These are phyloP conservation scores for Mycena pura DNA, from an alignment of 768 basidiomycete genomes.

Conservation along the genomic window DNA sequence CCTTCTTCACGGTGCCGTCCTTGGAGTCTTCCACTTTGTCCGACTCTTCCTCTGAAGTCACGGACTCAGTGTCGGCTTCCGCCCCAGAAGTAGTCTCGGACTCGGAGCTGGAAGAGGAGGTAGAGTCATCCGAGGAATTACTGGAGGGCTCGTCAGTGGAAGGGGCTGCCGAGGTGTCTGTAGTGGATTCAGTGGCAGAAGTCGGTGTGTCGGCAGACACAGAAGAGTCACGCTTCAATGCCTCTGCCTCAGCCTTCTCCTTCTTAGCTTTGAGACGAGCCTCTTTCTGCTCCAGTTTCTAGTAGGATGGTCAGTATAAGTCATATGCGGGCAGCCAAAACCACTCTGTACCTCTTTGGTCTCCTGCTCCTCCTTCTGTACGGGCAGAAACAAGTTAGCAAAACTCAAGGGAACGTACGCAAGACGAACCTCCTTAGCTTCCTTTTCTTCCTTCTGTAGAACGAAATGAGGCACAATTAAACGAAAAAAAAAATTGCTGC, in stretches of 20 bases:
- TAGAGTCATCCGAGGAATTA: too few species aligned
- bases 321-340: neutral
- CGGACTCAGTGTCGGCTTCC: slow-evolving; percentile 77
- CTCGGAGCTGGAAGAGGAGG: slow-evolving; percentile 61
- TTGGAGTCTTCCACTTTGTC: slow-evolving; percentile 44
- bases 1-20: slow-evolving; percentile 50
- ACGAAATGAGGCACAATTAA: slow-evolving; percentile 17
- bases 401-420: neutral
- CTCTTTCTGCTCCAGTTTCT: slow-evolving; percentile 65
- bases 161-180: slow-evolving; percentile 33
- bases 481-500: neutral
- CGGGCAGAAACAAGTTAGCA: slow-evolving; percentile 1
- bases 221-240: slow-evolving; percentile 48
- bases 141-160: slow-evolving; percentile 39
- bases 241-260: slow-evolving; percentile 45
- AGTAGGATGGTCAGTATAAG: slow-evolving; percentile 27
- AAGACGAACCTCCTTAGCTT: slow-evolving; percentile 51
- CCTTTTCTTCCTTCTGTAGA: slow-evolving; percentile 53
- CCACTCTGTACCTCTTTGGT: slow-evolving; percentile 58
- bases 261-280: slow-evolving; percentile 63
- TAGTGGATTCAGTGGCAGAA: slow-evolving; percentile 43
- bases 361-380: slow-evolving; percentile 59
- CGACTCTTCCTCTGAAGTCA: slow-evolving; percentile 75
- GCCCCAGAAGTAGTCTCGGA: slow-evolving; percentile 65
- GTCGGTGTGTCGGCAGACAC: slow-evolving; percentile 36